phyloP scores from a whole-genome alignment of 2,329 filamentous ascomycete genomes.

The Dryadomyces quercus-mongolicae region DNA sequence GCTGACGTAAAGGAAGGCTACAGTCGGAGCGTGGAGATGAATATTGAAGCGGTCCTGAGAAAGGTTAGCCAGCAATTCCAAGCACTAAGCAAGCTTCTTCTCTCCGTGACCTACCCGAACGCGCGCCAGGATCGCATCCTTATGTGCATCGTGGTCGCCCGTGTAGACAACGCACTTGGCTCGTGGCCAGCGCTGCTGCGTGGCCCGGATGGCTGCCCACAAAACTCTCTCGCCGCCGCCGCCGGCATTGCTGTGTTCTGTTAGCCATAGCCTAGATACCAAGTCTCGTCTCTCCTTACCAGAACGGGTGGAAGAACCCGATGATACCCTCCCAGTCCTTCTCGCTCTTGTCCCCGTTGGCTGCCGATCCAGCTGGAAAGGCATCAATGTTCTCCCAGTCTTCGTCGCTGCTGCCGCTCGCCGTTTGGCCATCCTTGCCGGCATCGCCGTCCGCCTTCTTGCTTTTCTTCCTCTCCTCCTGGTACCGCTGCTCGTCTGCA shows the following conservation, averaged over 20 bases:
- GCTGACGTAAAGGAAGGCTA: slow-evolving; percentile 83
- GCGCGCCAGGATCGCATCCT: slow-evolving; percentile 62
- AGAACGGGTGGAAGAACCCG: slow-evolving; percentile 97
- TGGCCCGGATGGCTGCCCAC: slow-evolving; percentile 89
- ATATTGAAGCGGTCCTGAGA: slow-evolving; percentile 80
- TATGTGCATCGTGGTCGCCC: slow-evolving; percentile 80
- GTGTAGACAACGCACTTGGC: slow-evolving; percentile 91
- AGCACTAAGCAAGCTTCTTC: background rate
- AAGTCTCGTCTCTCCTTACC: slow-evolving; percentile 41
- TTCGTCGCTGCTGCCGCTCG: slow-evolving; percentile 31
- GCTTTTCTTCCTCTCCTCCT: slow-evolving; percentile 20
- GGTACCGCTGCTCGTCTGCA: slow-evolving; percentile 29
- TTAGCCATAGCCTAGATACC: slow-evolving; percentile 5
- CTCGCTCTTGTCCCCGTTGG: slow-evolving; percentile 28
- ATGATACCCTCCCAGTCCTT: slow-evolving; percentile 72
- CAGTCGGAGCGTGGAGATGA: slow-evolving; percentile 65
- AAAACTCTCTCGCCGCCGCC: slow-evolving; percentile 92
- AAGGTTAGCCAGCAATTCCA: background rate
- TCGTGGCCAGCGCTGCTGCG: slow-evolving; percentile 76
- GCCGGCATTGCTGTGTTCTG: slow-evolving; percentile 64
- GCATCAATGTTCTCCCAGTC: slow-evolving; percentile 60
- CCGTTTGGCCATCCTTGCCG: slow-evolving; percentile 3
- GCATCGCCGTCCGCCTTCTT: slow-evolving; percentile 18
- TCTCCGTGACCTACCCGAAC: slow-evolving; percentile 46
- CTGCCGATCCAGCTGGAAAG: slow-evolving; percentile 22